These are phyloP conservation scores for Diaporthe destruens DNA, from an alignment of 2,329 filamentous ascomycete genomes.

Conservation along the genomic window DNA sequence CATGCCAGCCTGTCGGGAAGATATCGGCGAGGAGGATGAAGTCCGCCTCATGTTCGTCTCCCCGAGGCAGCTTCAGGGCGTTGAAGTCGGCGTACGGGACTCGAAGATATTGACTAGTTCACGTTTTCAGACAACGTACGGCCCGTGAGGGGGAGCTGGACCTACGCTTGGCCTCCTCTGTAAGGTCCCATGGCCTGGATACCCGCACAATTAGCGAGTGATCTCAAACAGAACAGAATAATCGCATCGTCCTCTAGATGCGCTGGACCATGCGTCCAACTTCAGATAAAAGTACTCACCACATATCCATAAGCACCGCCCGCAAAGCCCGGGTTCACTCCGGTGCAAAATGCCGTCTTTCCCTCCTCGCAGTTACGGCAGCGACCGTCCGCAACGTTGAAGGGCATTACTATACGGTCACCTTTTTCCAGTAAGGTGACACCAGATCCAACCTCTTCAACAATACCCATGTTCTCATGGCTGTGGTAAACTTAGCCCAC, in stretches of 20 bases:
- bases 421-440: conserved; percentile 73
- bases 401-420: conserved; percentile 74
- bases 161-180: conserved; percentile 59
- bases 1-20: conserved; percentile 63
- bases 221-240: conserved; percentile 49
- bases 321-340: conserved; percentile 57
- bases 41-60: conserved; percentile 71
- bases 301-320: conserved; percentile 51
- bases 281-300: not conserved
- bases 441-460: conserved; percentile 67
- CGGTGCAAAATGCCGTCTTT: conserved; percentile 74
- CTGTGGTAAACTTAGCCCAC: conserved; percentile 42
- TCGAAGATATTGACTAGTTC: conserved; percentile 65
- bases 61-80: conserved; percentile 70
- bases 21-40: conserved; percentile 55
- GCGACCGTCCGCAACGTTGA: conserved; percentile 74
- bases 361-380: conserved; percentile 75
- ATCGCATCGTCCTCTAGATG: not conserved
- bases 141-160: not conserved
- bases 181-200: conserved; percentile 67
- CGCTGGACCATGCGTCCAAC: not conserved
- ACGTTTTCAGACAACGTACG: not conserved
- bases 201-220: not conserved
- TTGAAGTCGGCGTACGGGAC: conserved; percentile 78
- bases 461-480: conserved; percentile 73